phyloP scores from a whole-genome alignment of 495 filamentous ascomycete genomes.

The Tetracladium setigerum region DNA sequence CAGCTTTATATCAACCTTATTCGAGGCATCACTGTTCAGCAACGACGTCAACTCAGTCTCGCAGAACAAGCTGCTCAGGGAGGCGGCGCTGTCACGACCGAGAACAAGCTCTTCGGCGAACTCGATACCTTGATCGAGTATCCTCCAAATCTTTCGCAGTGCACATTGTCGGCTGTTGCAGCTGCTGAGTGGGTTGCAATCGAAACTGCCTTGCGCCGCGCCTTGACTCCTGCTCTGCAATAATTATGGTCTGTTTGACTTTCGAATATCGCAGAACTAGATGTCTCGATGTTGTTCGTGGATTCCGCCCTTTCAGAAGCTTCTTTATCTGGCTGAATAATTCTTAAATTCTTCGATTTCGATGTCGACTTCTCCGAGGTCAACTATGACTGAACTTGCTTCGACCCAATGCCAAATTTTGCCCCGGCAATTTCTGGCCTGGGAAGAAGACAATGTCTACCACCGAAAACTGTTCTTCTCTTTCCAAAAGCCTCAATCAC shows the following conservation, averaged over 20 bases:
- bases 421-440: too few species aligned
- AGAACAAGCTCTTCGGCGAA: conserved; percentile 37
- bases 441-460: too few species aligned
- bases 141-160: conserved; percentile 23
- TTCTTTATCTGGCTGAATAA: too few species aligned
- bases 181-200: conserved; percentile 32
- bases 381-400: too few species aligned
- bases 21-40: conserved; percentile 33
- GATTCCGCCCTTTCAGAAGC: too few species aligned
- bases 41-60: conserved; percentile 25
- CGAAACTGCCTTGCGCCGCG: conserved; percentile 25
- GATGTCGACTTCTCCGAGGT: too few species aligned
- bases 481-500: too few species aligned
- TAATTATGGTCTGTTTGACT: neutral
- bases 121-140: conserved; percentile 23
- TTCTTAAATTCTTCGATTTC: too few species aligned
- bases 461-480: too few species aligned
- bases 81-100: neutral
- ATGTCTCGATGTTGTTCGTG: too few species aligned
- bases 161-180: conserved; percentile 29
- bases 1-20: conserved; percentile 48
- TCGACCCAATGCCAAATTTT: too few species aligned
- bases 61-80: conserved; percentile 22
- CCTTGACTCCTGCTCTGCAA: conserved; percentile 6
- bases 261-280: too few species aligned